Evolutionary conservation across 768 basidiomycete genomes (phyloP).

Genomic region (Russula sp.): DNA sequence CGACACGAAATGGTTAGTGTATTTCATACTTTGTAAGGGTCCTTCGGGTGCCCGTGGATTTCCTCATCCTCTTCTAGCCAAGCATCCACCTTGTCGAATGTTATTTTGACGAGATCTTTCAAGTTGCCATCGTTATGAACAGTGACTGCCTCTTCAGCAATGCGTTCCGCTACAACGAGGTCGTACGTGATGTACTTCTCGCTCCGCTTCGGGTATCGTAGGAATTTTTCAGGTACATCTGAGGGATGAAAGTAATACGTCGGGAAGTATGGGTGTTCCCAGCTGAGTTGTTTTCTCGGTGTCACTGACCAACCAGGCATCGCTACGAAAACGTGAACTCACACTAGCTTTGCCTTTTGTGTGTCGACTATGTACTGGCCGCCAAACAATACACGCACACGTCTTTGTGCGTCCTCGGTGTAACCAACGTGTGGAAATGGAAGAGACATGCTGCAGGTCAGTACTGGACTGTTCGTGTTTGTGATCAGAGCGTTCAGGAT

Average conservation of each 20-base stretch:
- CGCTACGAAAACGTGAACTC: conserved; percentile 22
- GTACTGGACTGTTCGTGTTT: too few relatives aligned
- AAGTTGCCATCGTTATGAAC: conserved; percentile 34
- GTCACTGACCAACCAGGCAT: neutral
- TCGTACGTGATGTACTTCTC: conserved; percentile 37
- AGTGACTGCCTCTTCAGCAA: conserved; percentile 35
- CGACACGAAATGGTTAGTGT: neutral
- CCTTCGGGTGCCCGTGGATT: conserved; percentile 53
- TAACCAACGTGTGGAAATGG: conserved; percentile 22
- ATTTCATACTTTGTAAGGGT: conserved; percentile 54
- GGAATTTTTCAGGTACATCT: conserved; percentile 39
- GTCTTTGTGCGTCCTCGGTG: conserved; percentile 42
- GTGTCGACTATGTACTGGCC: conserved; percentile 47
- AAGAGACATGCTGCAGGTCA: neutral
- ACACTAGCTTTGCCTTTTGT: conserved; percentile 53
- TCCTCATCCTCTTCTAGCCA: conserved; percentile 69
- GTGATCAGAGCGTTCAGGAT: neutral
- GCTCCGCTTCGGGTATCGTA: conserved; percentile 29
- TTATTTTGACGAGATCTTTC: conserved; percentile 41
- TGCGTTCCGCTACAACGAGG: conserved; percentile 36
- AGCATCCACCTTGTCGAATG: conserved; percentile 44
- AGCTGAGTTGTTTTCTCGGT: conserved; percentile 31
- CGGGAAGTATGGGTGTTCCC: conserved; percentile 50
- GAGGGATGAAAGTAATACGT: conserved; percentile 44
- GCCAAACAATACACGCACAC: conserved; percentile 46